Evolutionary conservation across 148 eudicot species (phyloP).

Genomic region (Silene latifolia): DNA sequence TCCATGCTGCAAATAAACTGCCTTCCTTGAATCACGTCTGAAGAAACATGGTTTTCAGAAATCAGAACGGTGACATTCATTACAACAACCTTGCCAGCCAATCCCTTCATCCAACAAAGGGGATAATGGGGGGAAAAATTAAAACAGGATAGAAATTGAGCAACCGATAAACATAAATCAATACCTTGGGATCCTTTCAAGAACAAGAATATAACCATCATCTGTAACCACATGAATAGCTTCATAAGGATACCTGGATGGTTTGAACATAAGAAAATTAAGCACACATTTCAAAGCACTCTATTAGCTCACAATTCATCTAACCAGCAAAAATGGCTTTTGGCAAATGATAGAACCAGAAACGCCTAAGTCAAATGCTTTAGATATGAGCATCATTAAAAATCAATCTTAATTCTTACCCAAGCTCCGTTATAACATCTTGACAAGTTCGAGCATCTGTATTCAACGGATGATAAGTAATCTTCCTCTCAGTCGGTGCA

Average conservation of each 20-base stretch:
- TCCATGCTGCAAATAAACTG: slow-evolving; percentile 92
- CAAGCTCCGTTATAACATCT: slow-evolving; percentile 96
- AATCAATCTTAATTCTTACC: slow-evolving; percentile 54
- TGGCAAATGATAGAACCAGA: background rate
- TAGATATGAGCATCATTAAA: background rate
- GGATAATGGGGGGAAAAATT: background rate
- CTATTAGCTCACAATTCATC: background rate
- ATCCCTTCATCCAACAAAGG: background rate
- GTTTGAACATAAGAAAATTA: background rate
- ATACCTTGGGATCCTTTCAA: slow-evolving; percentile 1
- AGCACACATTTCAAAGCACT: background rate
- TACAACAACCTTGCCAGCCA: background rate
- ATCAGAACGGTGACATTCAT: background rate
- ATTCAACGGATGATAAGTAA: slow-evolving; percentile 54
- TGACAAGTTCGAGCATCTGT: slow-evolving; percentile 97
- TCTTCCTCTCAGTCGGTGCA: slow-evolving; percentile 54
- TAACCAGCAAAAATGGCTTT: background rate
- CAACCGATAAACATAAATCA: background rate
- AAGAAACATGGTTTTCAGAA: slow-evolving; percentile 15
- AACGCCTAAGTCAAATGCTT: background rate
- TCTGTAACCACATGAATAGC: background rate
- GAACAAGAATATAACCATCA: background rate
- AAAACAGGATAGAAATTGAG: background rate
- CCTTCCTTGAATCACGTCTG: slow-evolving; percentile 90
- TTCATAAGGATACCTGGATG: slow-evolving; percentile 29